Conservation (phyloP, 164 flowering plant genomes). For the Dillenia suffruticosa region DNA sequence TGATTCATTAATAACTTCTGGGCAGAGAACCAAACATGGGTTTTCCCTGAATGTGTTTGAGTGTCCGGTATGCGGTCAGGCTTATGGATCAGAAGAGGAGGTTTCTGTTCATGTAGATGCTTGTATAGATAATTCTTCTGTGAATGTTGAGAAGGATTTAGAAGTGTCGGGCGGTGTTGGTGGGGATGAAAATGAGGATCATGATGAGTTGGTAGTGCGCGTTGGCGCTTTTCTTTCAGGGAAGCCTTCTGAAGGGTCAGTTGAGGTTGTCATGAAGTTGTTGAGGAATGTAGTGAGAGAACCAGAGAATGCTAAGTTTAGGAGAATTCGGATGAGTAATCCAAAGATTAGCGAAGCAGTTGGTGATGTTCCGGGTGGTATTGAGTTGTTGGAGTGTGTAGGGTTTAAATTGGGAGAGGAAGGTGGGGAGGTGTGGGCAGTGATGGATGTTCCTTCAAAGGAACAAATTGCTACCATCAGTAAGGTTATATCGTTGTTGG, state of each 20-base stretch:
- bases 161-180: not conserved
- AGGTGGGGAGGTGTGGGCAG: constrained; percentile 81
- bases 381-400: constrained; percentile 74
- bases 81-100: constrained; percentile 63
- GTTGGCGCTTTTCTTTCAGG: constrained; percentile 60
- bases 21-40: constrained; percentile 52
- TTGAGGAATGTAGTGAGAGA: constrained; percentile 67
- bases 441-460: constrained; percentile 59
- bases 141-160: constrained; percentile 1
- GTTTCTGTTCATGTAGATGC: constrained; percentile 64
- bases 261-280: constrained; percentile 67
- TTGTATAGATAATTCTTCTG: constrained; percentile 34
- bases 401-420: constrained; percentile 78
- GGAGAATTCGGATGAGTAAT: constrained; percentile 80
- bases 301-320: constrained; percentile 76
- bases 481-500: constrained; percentile 49
- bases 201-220: constrained; percentile 34
- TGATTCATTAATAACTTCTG: constrained; percentile 55
- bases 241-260: constrained; percentile 53
- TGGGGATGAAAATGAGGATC: constrained; percentile 5
- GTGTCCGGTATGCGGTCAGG: constrained; percentile 68
- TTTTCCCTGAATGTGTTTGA: constrained; percentile 50
- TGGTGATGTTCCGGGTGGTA: constrained; percentile 65
- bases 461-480: constrained; percentile 33
- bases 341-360: constrained; percentile 82